A percentile compares a stretch with the other conserved stretches of the same genome.
Conservation (phyloP, 371 early-diverging fungal species). For the Nematocida sp. region DNA sequence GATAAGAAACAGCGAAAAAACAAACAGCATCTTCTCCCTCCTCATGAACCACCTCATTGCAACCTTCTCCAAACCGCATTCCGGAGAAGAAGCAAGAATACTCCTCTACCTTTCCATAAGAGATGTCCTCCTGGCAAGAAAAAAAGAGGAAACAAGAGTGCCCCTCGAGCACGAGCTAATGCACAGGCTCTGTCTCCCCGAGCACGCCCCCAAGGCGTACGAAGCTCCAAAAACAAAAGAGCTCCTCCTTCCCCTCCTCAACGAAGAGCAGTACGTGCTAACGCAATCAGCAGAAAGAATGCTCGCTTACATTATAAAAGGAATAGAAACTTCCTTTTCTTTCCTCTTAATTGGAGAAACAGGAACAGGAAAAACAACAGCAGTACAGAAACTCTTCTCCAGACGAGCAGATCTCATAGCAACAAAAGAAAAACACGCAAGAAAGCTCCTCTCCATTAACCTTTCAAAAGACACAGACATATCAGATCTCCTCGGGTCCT, state of each 20-base stretch:
- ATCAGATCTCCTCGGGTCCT: conserved; percentile 81
- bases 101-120: conserved; percentile 5
- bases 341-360: conserved; percentile 93
- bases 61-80: background rate
- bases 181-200: conserved; percentile 28
- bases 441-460: conserved; percentile 74
- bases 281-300: conserved; percentile 25
- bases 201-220: background rate
- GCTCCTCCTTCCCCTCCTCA: background rate
- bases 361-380: conserved; percentile 96
- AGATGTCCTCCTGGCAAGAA: conserved; percentile 33
- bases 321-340: conserved; percentile 57
- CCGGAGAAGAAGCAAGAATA: background rate
- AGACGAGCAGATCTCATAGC: conserved; percentile 66
- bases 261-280: conserved; percentile 37
- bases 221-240: background rate
- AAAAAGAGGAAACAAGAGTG: conserved; percentile 7
- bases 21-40: background rate
- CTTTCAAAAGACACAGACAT: conserved; percentile 93
- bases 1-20: background rate
- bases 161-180: background rate
- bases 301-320: background rate
- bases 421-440: conserved; percentile 69
- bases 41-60: background rate
- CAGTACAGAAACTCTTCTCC: conserved; percentile 82